Base-by-base conservation (phyloP, 129 eudicot genomes). In the Chrysanthemum makinoi region DNA sequence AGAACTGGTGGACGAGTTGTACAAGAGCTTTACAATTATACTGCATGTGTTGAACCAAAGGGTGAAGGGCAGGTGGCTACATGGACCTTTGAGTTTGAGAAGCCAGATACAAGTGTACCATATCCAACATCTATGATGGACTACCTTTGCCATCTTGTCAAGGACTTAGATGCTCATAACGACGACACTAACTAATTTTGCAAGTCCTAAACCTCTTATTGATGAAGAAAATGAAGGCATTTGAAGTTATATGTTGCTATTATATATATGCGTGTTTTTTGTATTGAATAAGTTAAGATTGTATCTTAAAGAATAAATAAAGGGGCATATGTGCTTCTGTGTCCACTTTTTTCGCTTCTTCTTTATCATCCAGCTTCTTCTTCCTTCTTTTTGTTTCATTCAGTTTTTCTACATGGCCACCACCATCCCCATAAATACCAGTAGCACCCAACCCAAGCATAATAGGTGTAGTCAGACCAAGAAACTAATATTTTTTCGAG, bases 21-120 rank as follows among this genome's bases (percentile, higher is more conserved):
- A 79, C 79, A 79, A 79, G 74, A 57, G 16, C 10, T 72, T 79
- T 6, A 73, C 53, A 24, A 22, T 51, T 68, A 73, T 44, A 33
- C 49, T 66, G 7, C 83, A 79, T 66, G 83, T 79, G 83, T 79
- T 24, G 83, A 79, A 66, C 33, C 30, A 51, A 79, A 57, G 56
- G 83, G 74, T 79, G 74, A 72, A 33, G 57, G 20, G 3, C 33
- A 79, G 49, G 68, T 79, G 43, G 83, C 69, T 2, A 73, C 70
- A 17, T 73, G 78, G 74, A 79, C 79, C 33, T 59, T 79, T 51
- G 83, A 79, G 78, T 79, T 72, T 57, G 83, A 79, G 79, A 79
- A 60, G 57, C 75, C 58, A 16, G 65, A 65, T 17, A 43, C 54
- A 20, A 79, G 64, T 51, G 65, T 62, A 10, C 83, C 69, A 0